Percentiles rank a stretch among this genome's conserved stretches.
Conservation (phyloP, 225 moss, liverwort and hornwort species). For the Asterella californica region DNA sequence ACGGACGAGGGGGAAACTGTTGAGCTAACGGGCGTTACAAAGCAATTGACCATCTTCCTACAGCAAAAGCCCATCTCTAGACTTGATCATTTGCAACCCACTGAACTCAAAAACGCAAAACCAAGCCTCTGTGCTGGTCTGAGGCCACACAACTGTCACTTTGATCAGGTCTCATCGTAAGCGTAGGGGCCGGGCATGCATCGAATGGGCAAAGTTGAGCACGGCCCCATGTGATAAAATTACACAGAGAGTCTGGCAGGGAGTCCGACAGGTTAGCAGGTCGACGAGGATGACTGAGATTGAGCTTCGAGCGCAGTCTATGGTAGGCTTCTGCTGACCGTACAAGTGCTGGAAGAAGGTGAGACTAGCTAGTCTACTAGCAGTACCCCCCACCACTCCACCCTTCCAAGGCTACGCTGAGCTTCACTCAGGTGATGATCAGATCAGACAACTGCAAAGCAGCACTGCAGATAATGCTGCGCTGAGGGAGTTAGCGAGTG, state of each 20-base stretch:
- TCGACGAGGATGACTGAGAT: neutral
- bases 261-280: neutral
- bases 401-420: too few species aligned
- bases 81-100: neutral
- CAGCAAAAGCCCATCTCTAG: neutral
- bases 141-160: neutral
- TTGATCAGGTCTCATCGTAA: neutral
- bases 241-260: neutral
- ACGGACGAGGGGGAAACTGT: neutral
- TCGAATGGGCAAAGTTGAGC: neutral
- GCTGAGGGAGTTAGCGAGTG: too few species aligned
- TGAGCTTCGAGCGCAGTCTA: too few species aligned
- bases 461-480: too few species aligned
- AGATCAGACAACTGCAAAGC: too few species aligned
- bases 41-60: neutral
- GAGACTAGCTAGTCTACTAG: neutral
- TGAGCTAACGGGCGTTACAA: neutral
- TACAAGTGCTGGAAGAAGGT: neutral
- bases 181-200: neutral
- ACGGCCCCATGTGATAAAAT: neutral
- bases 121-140: neutral
- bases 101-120: neutral
- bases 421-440: too few species aligned
- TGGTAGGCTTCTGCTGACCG: neutral
- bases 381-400: too few species aligned